Percentiles rank a stretch among this genome's conserved stretches.
These are phyloP conservation scores for Rhynchospora pubera DNA, from an alignment of 176 grass and related monocot genomes.

Conservation along the genomic window DNA sequence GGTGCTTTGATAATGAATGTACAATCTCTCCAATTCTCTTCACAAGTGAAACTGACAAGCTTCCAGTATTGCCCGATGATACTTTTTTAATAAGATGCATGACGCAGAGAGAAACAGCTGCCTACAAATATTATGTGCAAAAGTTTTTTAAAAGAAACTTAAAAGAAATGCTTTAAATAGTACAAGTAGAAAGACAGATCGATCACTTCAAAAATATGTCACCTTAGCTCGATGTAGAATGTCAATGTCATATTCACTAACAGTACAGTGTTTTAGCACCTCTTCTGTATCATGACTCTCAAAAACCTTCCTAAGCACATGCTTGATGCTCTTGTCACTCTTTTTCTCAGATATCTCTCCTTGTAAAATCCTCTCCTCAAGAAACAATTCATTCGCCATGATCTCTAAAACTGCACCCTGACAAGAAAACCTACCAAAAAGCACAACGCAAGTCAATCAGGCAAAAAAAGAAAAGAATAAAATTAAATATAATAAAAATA, in stretches of 20 bases:
- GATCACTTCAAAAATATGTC: not conserved
- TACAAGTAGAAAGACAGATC: conserved; percentile 12
- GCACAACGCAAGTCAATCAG: not conserved
- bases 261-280: conserved; percentile 50
- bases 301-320: conserved; percentile 47
- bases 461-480: not conserved
- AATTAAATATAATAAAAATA: not conserved
- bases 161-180: conserved; percentile 5
- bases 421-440: conserved; percentile 50
- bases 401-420: conserved; percentile 64
- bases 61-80: conserved; percentile 42
- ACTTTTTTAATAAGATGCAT: conserved; percentile 65
- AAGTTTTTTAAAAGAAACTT: not conserved
- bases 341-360: conserved; percentile 30
- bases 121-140: conserved; percentile 30
- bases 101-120: conserved; percentile 54
- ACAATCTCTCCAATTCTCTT: conserved; percentile 50
- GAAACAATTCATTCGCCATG: conserved; percentile 76
- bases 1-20: conserved; percentile 49
- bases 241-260: conserved; percentile 39
- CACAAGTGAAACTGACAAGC: conserved; percentile 58
- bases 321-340: conserved; percentile 24
- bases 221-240: conserved; percentile 73
- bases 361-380: conserved; percentile 48
- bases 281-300: conserved; percentile 34